phyloP scores from a whole-genome alignment of 768 basidiomycete genomes.

The Tulasnella sp. region DNA sequence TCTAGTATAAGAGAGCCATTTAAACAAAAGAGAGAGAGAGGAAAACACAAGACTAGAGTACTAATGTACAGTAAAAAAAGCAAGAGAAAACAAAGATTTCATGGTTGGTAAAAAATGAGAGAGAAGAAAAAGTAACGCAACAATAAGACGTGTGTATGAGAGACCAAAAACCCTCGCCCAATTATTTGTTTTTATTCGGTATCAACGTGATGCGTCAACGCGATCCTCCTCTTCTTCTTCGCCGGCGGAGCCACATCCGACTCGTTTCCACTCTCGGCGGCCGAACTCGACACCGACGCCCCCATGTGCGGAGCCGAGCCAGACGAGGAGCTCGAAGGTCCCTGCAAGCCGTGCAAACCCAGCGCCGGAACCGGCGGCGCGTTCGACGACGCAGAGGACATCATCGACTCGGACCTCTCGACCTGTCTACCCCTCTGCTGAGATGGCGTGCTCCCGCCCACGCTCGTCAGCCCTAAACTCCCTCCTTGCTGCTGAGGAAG shows the following conservation, averaged over 20 bases:
- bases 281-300: not conserved
- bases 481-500: not conserved
- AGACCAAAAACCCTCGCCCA: no score
- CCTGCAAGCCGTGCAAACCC: slow-evolving; percentile 8
- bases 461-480: not conserved
- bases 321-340: not conserved
- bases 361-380: not conserved
- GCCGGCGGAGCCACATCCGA: slow-evolving; percentile 47
- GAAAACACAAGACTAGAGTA: not conserved
- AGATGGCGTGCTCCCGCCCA: not conserved
- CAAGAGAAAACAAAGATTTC: not conserved
- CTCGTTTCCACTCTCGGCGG: not conserved
- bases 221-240: slow-evolving; percentile 81
- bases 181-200: not conserved
- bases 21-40: not conserved
- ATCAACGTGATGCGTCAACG: slow-evolving; percentile 34
- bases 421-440: not conserved
- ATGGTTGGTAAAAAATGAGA: no score
- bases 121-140: no score
- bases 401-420: not conserved
- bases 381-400: not conserved
- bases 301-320: not conserved
- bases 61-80: not conserved
- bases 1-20: not conserved
- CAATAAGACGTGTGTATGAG: no score